Percentiles rank a stretch among this genome's conserved stretches.
Evolutionary conservation across 352 stramenopile genomes (phyloP).

Genomic region (Poterioochromonas sp.): DNA sequence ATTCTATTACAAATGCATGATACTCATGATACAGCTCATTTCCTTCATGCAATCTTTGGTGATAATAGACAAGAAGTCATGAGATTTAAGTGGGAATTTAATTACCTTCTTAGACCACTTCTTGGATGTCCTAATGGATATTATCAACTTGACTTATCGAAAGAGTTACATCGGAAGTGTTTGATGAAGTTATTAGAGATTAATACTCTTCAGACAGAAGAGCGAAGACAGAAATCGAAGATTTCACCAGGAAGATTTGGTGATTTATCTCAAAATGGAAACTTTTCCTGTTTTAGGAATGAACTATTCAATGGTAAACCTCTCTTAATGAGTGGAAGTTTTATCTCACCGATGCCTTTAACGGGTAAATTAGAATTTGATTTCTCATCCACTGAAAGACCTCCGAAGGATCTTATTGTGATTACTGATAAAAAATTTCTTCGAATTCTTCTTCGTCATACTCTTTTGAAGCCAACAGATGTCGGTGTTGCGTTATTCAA

Average conservation of each 20-base stretch:
- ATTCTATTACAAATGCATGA: too few species aligned
- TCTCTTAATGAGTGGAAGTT: neutral
- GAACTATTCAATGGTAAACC: neutral
- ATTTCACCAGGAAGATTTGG: neutral
- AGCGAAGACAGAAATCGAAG: neutral
- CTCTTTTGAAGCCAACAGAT: too few species aligned
- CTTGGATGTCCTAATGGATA: neutral
- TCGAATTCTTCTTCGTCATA: too few species aligned
- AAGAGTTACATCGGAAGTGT: neutral
- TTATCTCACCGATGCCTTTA: neutral
- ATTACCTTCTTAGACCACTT: neutral
- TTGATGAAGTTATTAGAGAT: neutral
- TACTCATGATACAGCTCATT: too few species aligned
- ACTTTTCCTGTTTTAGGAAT: slow-evolving; percentile 21
- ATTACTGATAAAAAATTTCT: neutral
- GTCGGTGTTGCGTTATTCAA: too few species aligned
- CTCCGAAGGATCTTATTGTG: neutral
- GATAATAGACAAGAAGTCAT: neutral
- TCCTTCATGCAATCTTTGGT: neutral
- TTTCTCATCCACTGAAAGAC: neutral
- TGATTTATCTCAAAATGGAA: slow-evolving; percentile 12
- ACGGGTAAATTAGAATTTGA: slow-evolving; percentile 10
- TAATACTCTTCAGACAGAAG: neutral
- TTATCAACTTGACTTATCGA: neutral
- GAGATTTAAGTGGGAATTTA: neutral